phyloP scores from a whole-genome alignment of 371 early-diverging fungal genomes.

The Rozella allomycis region DNA sequence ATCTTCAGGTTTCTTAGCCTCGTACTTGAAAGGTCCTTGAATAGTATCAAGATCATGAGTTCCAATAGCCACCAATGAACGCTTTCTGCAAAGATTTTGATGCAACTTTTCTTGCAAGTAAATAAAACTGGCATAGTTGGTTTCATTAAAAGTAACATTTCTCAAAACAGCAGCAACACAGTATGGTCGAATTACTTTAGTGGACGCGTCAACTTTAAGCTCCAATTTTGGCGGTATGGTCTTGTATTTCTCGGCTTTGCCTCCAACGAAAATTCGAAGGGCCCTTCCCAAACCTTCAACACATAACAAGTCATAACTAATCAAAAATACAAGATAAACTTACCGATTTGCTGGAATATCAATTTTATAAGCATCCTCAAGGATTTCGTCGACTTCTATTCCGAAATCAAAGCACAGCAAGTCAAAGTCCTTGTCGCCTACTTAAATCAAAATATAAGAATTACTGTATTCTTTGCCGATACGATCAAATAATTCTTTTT shows the following conservation, averaged over 20 bases:
- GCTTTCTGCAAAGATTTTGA: slow-evolving; percentile 86
- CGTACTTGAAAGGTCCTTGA: slow-evolving; percentile 84
- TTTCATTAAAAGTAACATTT: slow-evolving; percentile 58
- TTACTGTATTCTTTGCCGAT: too few species aligned
- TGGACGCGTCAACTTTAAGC: slow-evolving; percentile 6
- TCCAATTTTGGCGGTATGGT: not conserved
- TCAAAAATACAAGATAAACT: not conserved
- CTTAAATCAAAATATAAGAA: too few species aligned
- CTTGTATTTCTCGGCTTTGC: slow-evolving; percentile 18
- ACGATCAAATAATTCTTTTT: too few species aligned
- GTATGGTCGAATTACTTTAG: slow-evolving; percentile 54
- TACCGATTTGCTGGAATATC: slow-evolving; percentile 99
- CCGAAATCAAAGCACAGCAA: slow-evolving; percentile 98
- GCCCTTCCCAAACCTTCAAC: slow-evolving; percentile 82
- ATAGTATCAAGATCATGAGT: slow-evolving; percentile 97
- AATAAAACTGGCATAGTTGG: slow-evolving; percentile 83
- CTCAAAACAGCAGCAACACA: slow-evolving; percentile 88
- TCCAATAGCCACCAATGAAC: slow-evolving; percentile 93
- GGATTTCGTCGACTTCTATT: slow-evolving; percentile 94
- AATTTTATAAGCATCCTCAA: slow-evolving; percentile 64
- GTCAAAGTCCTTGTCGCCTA: slow-evolving; percentile 76
- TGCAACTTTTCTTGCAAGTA: slow-evolving; percentile 98
- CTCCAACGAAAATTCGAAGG: slow-evolving; percentile 52
- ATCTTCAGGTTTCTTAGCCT: slow-evolving; percentile 63
- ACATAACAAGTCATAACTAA: slow-evolving; percentile 83